phyloP scores from a whole-genome alignment of 2,329 filamentous ascomycete genomes.

The Aspergillus flavus region DNA sequence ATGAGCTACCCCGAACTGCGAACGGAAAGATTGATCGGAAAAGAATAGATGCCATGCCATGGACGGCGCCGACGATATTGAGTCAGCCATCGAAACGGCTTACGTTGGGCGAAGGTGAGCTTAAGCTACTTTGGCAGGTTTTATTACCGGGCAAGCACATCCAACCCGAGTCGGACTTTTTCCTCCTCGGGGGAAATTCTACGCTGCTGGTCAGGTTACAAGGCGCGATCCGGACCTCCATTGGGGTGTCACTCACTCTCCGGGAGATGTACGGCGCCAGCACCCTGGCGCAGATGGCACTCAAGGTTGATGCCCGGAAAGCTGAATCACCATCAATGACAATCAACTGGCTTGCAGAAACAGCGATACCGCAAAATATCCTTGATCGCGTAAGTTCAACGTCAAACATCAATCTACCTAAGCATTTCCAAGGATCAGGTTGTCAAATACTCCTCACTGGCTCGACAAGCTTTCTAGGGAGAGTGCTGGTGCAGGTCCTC shows the following conservation, averaged over 20 bases:
- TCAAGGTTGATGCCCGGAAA: background rate
- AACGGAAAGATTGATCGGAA: conserved; percentile 32
- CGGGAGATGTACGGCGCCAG: conserved; percentile 7
- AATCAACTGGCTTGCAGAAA: conserved; percentile 14
- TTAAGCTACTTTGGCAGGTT: conserved; percentile 25
- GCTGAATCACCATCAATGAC: background rate
- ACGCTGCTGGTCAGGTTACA: conserved; percentile 36
- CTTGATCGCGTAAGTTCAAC: background rate
- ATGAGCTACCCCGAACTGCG: conserved; percentile 27
- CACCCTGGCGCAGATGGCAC: conserved; percentile 9
- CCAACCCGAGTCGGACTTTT: conserved; percentile 30
- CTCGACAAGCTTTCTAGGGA: conserved; percentile 3
- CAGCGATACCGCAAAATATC: background rate
- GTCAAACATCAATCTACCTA: background rate
- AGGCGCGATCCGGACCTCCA: conserved; percentile 21
- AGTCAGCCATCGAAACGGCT: conserved; percentile 6
- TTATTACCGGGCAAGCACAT: conserved; percentile 12
- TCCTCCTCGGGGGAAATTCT: conserved; percentile 41
- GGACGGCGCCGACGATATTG: conserved; percentile 15
- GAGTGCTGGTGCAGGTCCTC: background rate
- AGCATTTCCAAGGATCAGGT: background rate
- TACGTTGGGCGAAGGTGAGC: conserved; percentile 17
- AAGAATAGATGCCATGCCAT: conserved; percentile 18
- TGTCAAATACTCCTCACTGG: conserved; percentile 6
- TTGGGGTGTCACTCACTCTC: conserved; percentile 17